Evolutionary conservation across 345 rosid species (phyloP).

Genomic region (Salix viminalis): DNA sequence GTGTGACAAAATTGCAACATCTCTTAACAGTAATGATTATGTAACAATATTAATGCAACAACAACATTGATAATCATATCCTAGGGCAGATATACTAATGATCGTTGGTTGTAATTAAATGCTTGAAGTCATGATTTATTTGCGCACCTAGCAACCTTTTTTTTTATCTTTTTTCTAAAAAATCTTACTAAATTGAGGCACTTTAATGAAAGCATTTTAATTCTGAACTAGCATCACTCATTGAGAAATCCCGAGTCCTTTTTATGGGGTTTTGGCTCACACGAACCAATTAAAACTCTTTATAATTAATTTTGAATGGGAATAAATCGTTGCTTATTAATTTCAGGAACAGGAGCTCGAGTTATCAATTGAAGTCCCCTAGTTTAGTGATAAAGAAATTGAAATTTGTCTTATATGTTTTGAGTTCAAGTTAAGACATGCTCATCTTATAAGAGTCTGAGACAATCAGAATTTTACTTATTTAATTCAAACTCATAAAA

Average conservation of each 20-base stretch:
- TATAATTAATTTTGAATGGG: neutral
- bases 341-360: neutral
- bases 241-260: neutral
- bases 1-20: neutral
- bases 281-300: neutral
- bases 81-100: neutral
- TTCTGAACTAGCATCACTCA: neutral
- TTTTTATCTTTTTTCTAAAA: too few relatives aligned
- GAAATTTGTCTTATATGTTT: accelerated
- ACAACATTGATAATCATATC: neutral
- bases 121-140: neutral
- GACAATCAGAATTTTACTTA: accelerated
- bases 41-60: neutral
- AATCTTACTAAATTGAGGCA: neutral
- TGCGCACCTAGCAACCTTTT: neutral
- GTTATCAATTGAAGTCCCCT: neutral
- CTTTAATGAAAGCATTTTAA: neutral
- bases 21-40: neutral
- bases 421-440: accelerated
- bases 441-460: too few relatives aligned
- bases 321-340: neutral
- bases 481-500: too few relatives aligned
- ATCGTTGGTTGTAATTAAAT: neutral
- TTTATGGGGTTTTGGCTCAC: neutral
- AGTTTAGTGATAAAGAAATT: too few relatives aligned